A percentile compares a stretch with the other conserved stretches of the same genome.
Evolutionary conservation across 495 filamentous ascomycete genomes (phyloP).

Genomic region (Penicillium cataractarum): DNA sequence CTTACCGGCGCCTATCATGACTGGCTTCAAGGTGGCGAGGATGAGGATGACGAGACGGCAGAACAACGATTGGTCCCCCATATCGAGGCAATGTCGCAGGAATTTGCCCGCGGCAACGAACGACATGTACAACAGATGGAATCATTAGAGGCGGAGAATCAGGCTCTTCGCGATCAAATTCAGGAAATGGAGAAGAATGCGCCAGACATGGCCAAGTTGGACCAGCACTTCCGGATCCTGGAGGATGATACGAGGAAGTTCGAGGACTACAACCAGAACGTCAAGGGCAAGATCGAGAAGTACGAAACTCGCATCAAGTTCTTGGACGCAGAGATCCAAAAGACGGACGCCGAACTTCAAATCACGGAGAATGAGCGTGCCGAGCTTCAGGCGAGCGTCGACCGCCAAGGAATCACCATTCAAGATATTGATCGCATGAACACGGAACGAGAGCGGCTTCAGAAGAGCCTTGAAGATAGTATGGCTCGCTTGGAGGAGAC

Average conservation of each 20-base stretch:
- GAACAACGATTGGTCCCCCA: conserved; percentile 77
- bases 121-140: conserved; percentile 80
- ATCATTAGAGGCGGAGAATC: conserved; percentile 81
- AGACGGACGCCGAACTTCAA: conserved; percentile 74
- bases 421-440: conserved; percentile 99
- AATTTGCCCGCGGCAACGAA: conserved; percentile 83
- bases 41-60: conserved; percentile 80
- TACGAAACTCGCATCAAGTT: conserved; percentile 76
- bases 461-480: conserved; percentile 79
- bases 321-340: conserved; percentile 77
- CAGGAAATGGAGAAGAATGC: conserved; percentile 83
- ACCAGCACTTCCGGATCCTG: conserved; percentile 82
- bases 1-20: conserved; percentile 85
- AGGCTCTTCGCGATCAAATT: conserved; percentile 76
- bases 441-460: conserved; percentile 86
- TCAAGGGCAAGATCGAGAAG: conserved; percentile 79
- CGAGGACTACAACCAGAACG: conserved; percentile 82
- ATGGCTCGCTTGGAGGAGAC: conserved; percentile 75
- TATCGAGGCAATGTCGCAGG: conserved; percentile 82
- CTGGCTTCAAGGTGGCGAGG: conserved; percentile 80
- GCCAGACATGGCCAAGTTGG: conserved; percentile 78
- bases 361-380: conserved; percentile 78
- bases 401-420: conserved; percentile 90
- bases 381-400: conserved; percentile 80
- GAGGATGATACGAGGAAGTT: conserved; percentile 92